These are phyloP conservation scores for Penicillium ucsense DNA, from an alignment of 495 filamentous ascomycete genomes.

Conservation along the genomic window DNA sequence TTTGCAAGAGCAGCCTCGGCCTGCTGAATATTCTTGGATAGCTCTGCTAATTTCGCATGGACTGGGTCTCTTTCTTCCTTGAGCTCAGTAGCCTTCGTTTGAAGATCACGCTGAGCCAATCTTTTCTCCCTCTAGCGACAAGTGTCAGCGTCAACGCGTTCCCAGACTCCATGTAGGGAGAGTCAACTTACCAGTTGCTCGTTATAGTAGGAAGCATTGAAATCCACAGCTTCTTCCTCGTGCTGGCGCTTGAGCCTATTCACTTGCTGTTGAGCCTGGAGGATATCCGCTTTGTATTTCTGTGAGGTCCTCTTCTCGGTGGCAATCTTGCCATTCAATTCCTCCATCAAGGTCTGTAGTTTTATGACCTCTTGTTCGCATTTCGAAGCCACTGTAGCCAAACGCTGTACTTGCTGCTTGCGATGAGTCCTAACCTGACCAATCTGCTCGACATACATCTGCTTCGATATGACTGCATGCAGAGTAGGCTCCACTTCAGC, in stretches of 20 bases:
- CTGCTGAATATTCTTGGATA: conserved; percentile 18
- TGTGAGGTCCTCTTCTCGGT: conserved; percentile 46
- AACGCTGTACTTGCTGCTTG: conserved; percentile 37
- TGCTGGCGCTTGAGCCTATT: conserved; percentile 35
- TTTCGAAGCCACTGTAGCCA: conserved; percentile 44
- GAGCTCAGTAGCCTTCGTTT: conserved; percentile 20
- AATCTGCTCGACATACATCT: conserved; percentile 45
- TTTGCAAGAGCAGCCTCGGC: conserved; percentile 41
- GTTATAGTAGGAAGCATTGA: conserved; percentile 46
- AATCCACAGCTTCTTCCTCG: conserved; percentile 39
- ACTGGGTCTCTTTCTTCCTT: conserved; percentile 17
- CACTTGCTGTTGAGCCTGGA: conserved; percentile 31
- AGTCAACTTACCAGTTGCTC: conserved; percentile 32
- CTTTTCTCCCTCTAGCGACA: conserved; percentile 27
- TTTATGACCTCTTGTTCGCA: conserved; percentile 39
- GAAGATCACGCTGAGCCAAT: conserved; percentile 22
- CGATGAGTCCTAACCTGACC: conserved; percentile 41
- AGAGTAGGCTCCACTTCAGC: conserved; percentile 57
- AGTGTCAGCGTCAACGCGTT: background rate
- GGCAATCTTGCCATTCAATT: conserved; percentile 43
- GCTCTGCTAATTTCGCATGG: conserved; percentile 16
- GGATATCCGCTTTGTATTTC: conserved; percentile 41
- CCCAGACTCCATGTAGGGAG: background rate
- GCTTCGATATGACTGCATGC: conserved; percentile 53
- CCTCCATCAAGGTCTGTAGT: conserved; percentile 43